Evolutionary conservation across 2,329 filamentous ascomycete species (phyloP), one percentile per base, ranked within the genome.

Genomic region (Epichloe gansuensis): DNA sequence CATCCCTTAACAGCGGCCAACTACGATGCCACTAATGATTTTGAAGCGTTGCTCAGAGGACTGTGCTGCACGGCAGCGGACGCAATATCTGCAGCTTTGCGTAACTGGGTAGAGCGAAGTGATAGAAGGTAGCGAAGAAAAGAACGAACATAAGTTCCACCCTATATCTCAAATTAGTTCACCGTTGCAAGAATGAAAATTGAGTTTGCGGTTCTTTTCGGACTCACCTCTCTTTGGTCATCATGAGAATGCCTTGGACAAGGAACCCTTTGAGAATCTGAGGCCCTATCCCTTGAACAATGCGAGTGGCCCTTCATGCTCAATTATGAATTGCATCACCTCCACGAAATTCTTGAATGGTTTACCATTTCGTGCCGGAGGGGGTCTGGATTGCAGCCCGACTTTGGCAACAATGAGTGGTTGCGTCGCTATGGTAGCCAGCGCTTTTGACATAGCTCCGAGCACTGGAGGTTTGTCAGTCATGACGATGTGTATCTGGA

Each of bases 321-420:
- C 75, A 52, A 96, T 72, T 60, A 98, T 96, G 67, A 94, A 97
- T 56, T 77, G 76, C 89, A 98, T 95, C 34, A 98, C 93, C 67
- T 98, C 93, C 50, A 85, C 72, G 60, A 98, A 98, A 57, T 83
- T 87, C 68, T 89, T 91, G 73, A 98, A 98, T 0, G 88, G 90
- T 71, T 91, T 94, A 56, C 91, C 91, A 57, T 90, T 78, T 50
- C 91, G 82, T 23, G 81, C 78, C 55, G 90, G 82, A 1, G 93
- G 93, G 23, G 93, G 93, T 61, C 87, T 90, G 31, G 91, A 96
- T 69, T 98, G 93, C 54, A 98, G 75, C 50, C 93, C 91, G 56
- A 98, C 93, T 73, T 98, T 98, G 57, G 93, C 93, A 56, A 98
- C 91, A 62, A 98, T 98, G 52, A 98, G 76, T 13, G 93, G 93